Percentiles rank a stretch among this genome's conserved stretches.
Evolutionary conservation across 148 eudicot species (phyloP).

Genomic region (Agrostemma githago): DNA sequence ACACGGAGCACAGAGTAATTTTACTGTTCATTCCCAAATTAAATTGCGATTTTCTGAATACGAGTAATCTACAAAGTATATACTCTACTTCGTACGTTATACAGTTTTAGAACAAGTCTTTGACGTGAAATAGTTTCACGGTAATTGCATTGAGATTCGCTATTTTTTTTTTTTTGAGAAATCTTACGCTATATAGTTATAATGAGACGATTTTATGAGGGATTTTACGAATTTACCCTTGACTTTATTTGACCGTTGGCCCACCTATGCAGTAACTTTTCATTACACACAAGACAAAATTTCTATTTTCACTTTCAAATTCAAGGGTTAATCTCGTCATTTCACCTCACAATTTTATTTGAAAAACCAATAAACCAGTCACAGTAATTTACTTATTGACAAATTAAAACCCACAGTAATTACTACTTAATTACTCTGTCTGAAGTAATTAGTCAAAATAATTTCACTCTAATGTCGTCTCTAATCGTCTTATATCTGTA

Average conservation of each 20-base stretch:
- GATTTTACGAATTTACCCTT: no score
- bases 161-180: no score
- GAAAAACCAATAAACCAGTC: background rate
- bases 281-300: background rate
- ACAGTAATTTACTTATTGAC: background rate
- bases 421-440: background rate
- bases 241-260: background rate
- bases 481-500: conserved; percentile 7
- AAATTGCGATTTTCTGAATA: no score
- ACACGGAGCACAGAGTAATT: no score
- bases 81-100: no score
- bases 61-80: no score
- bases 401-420: conserved; percentile 1
- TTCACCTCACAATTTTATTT: background rate
- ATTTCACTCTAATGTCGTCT: conserved; percentile 27
- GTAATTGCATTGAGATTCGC: no score
- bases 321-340: background rate
- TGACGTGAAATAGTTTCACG: no score
- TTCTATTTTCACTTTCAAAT: conserved; percentile 8
- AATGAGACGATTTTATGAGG: no score
- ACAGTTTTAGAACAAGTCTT: no score
- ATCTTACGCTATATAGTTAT: no score
- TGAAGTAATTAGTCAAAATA: conserved; percentile 22
- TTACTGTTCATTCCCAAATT: no score
- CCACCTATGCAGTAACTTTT: background rate